These are phyloP conservation scores for Neopestalotiopsis sp. DNA, from an alignment of 2,329 filamentous ascomycete genomes.

Conservation along the genomic window DNA sequence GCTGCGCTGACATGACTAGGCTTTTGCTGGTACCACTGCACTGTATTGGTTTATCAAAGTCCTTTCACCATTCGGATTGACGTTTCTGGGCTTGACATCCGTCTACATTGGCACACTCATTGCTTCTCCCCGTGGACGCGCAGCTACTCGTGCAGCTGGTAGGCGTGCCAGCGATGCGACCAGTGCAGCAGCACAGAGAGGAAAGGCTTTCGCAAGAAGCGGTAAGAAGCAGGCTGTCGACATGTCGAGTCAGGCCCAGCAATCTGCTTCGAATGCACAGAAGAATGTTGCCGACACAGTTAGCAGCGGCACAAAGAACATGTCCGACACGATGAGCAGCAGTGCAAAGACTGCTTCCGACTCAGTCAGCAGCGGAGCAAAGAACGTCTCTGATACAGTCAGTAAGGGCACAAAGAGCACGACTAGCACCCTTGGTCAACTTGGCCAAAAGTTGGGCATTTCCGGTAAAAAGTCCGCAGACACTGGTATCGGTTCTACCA, in stretches of 20 bases:
- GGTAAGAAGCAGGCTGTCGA: background rate
- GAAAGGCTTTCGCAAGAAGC: background rate
- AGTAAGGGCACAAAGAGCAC: background rate
- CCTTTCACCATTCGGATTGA: constrained; percentile 5
- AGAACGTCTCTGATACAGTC: background rate
- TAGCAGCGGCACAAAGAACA: background rate
- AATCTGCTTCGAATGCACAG: background rate
- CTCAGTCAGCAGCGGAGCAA: background rate
- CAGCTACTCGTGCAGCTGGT: constrained; percentile 2
- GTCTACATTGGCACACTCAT: constrained; percentile 8
- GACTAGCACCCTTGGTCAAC: background rate
- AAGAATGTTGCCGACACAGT: background rate
- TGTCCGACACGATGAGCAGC: background rate
- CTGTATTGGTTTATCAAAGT: constrained; percentile 15
- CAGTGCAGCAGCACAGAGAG: constrained; percentile 6
- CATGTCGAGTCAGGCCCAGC: background rate
- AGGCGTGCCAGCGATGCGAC: constrained; percentile 1
- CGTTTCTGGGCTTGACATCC: constrained; percentile 7
- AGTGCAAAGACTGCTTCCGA: background rate
- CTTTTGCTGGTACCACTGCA: background rate
- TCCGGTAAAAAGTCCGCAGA: background rate
- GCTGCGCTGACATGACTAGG: background rate
- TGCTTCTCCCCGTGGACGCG: constrained; percentile 7
- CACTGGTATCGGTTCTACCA: background rate
- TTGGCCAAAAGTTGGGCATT: background rate